These are phyloP conservation scores for Ailanthus altissimus DNA, from an alignment of 345 rosid genomes.

Conservation along the genomic window DNA sequence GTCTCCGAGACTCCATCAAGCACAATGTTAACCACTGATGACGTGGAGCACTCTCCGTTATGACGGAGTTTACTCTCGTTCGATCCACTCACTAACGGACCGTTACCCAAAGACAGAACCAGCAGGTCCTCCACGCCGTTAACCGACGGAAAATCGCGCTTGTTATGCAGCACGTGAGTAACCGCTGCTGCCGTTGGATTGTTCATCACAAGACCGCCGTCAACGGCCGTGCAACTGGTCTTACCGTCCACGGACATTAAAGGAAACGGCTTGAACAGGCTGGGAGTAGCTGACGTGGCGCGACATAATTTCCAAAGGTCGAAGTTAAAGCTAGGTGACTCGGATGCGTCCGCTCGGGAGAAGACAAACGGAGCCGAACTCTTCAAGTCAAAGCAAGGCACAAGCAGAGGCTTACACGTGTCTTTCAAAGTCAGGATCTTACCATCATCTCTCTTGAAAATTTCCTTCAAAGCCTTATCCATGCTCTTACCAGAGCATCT, in stretches of 20 bases:
- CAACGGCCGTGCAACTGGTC: conserved; percentile 77
- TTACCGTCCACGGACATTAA: conserved; percentile 76
- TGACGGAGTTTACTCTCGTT: conserved; percentile 33
- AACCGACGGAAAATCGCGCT: conserved; percentile 81
- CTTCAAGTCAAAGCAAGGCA: conserved; percentile 93
- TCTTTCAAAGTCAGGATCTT: conserved; percentile 69
- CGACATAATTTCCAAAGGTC: conserved; percentile 91
- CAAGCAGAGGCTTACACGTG: conserved; percentile 91
- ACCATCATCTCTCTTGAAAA: conserved; percentile 64
- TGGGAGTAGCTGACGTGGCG: conserved; percentile 87
- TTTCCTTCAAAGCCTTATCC: conserved; percentile 63
- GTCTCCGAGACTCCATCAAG: conserved; percentile 93
- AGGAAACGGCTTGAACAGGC: conserved; percentile 75
- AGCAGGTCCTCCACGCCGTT: conserved; percentile 87
- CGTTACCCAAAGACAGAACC: conserved; percentile 84
- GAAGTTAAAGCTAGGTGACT: conserved; percentile 87
- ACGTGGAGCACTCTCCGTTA: conserved; percentile 70
- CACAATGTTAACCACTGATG: conserved; percentile 69
- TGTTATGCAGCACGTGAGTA: conserved; percentile 96
- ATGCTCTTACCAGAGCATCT: conserved; percentile 70
- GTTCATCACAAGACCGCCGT: conserved; percentile 97
- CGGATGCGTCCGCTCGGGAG: conserved; percentile 94
- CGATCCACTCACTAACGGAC: conserved; percentile 38
- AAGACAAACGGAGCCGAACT: conserved; percentile 96
- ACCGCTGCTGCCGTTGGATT: conserved; percentile 94